Evolutionary conservation across 2,329 filamentous ascomycete species (phyloP), one percentile per base, ranked within the genome.

Genomic region (Lachnellula subtilissima): DNA sequence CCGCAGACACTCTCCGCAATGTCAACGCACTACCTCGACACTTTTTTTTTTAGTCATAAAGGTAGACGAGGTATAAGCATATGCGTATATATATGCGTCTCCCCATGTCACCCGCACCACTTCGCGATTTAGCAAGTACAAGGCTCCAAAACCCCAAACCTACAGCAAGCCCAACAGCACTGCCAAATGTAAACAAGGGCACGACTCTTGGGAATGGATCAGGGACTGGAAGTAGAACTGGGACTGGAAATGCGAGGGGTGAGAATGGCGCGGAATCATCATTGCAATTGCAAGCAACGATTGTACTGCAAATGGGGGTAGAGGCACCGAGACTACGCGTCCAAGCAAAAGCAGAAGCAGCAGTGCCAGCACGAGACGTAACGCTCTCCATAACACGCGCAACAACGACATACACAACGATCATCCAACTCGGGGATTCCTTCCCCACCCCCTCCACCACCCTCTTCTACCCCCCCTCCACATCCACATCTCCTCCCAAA

Each of bases 361-460:
- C 39, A 3, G 17, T 19, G 8, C 36, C 43, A 3, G 32, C 23
- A 15, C 51, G 28, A 11, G 28, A 53, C 46, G 28, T 58, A 23
- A 52, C 52, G 15, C 52, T 58, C 28, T 42, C 52, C 36, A 28
- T 58, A 37, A 58, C 53, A 1, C 53, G 49, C 17, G 32, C 56
- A 15, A 52, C 46, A 42, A 58, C 53, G 25, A 58, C 56, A 17
- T 55, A 53, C 23, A 53, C 53, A 4, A 46, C 53, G 12, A 45
- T 47, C 15, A 46, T 58, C n/a, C 32, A 35, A 17, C 53, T 58
- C 35, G 56, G 53, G n/a, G 39, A 53, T 22, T 46, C 50, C 17
- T 47, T 42, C 32, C 50, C 54, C 3, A 52, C 35, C 28, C 9
- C 28, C 4, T 12, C 6, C 8, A 45, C 43, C 17, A 32, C 17